Evolutionary conservation across 2,329 filamentous ascomycete genomes (phyloP).

Genomic region (Cryphonectria nitschkei): DNA sequence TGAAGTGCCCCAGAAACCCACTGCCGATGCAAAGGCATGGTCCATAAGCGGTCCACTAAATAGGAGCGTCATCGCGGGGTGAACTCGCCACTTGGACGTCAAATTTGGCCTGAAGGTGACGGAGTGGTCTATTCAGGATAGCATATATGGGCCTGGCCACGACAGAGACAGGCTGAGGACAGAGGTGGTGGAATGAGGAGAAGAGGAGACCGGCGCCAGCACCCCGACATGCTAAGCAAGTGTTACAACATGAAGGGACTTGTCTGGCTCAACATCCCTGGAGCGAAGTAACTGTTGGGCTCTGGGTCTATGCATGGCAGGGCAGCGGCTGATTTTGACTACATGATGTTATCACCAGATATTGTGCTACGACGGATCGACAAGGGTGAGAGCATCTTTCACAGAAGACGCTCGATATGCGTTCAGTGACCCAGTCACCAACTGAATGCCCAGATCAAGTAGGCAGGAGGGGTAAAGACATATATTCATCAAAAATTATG

Average conservation of each 20-base stretch:
- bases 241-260: not conserved
- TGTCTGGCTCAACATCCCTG: not conserved
- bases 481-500: too few relatives aligned
- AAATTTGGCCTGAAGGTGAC: not conserved
- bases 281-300: not conserved
- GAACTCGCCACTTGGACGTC: not conserved
- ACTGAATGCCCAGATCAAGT: not conserved
- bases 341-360: not conserved
- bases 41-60: not conserved
- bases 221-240: not conserved
- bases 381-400: not conserved
- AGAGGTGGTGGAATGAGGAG: not conserved
- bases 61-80: not conserved
- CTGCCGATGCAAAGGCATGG: not conserved
- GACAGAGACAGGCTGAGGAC: not conserved
- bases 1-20: not conserved
- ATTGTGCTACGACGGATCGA: not conserved
- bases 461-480: too few relatives aligned
- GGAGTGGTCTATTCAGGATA: not conserved
- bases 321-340: not conserved
- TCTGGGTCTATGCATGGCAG: not conserved
- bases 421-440: not conserved
- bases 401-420: not conserved
- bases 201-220: not conserved
- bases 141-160: not conserved